These are phyloP conservation scores for Laguncularia racemosa DNA, from an alignment of 345 rosid species.

Conservation along the genomic window DNA sequence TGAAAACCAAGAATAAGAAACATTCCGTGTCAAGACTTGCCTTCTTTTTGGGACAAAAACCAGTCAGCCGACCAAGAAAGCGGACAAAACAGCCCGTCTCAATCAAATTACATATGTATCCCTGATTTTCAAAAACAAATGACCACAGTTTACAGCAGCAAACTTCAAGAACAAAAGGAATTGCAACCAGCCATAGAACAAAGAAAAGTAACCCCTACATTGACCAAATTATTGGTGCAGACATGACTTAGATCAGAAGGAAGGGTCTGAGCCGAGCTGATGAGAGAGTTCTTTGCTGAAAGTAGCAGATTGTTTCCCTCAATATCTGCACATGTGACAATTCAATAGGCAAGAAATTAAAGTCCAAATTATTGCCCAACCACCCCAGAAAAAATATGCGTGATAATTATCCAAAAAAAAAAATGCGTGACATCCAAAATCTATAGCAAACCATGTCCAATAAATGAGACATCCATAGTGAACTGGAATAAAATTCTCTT, in stretches of 20 bases:
- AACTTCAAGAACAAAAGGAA: not conserved
- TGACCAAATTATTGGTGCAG: slow-evolving; percentile 50
- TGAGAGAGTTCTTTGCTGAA: slow-evolving; percentile 77
- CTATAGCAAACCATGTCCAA: no score
- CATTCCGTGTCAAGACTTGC: slow-evolving; percentile 16
- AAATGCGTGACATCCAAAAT: no score
- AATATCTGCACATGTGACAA: slow-evolving; percentile 41
- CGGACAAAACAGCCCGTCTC: slow-evolving; percentile 95
- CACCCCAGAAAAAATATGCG: no score
- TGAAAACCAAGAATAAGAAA: not conserved
- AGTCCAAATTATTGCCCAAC: not conserved
- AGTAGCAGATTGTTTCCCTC: slow-evolving; percentile 66
- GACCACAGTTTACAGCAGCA: not conserved
- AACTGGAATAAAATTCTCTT: no score
- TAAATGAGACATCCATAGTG: no score
- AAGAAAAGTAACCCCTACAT: slow-evolving; percentile 26
- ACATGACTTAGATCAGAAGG: slow-evolving; percentile 66
- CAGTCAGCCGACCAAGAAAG: slow-evolving; percentile 92
- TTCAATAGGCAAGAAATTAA: not conserved
- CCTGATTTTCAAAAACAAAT: slow-evolving; percentile 39
- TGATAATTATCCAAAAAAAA: no score
- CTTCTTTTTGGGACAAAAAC: slow-evolving; percentile 86
- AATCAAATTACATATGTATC: slow-evolving; percentile 81
- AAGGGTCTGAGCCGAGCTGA: slow-evolving; percentile 51
- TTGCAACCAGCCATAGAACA: slow-evolving; percentile 14